Evolutionary conservation across 2,329 filamentous ascomycete genomes (phyloP), one percentile per base, ranked within the genome.

Genomic region (Elsinoe batatas): DNA sequence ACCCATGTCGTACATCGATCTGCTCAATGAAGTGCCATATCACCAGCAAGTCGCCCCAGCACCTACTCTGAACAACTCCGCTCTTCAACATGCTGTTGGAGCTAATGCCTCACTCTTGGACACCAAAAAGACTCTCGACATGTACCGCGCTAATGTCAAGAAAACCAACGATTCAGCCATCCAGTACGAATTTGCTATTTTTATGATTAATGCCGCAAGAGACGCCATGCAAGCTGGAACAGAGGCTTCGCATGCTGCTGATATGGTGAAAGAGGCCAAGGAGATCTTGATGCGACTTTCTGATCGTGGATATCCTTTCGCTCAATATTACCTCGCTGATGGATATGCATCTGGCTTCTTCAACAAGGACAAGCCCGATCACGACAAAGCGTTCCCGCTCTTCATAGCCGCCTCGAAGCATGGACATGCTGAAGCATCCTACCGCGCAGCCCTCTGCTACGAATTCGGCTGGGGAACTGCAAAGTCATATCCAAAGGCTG

Each of bases 391-490:
- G 0, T 97, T 97, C 67, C 87, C 89, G 7, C 81, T 97, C 30
- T 98, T 98, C 67, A 79, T 95, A 36, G 82, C 93, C 13, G 93
- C 93, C 7, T 91, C 88, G 64, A 98, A 97, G 73, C 93, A 96
- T 72, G 93, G 93, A 32, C 93, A 98, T 69, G 90, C 93, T 47
- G 93, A 98, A 74, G 93, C 93, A 56, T 91, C 85, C 35, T 98
- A 96, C 71, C 87, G 93, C 56, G 86, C 91, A 53, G 93, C 87
- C 13, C 77, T 98, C 56, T 96, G 91, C 74, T 97, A 97, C 73
- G 93, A 98, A 70, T 97, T 96, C 71, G 93, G 91, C 59, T 98
- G 93, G 93, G 93, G 93, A 38, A 94, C 86, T 65, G 84, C 89
- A 57, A 89, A 89, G 65, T 90, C 96, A 65, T 86, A 87, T 57